Evolutionary conservation across 345 rosid genomes (phyloP).

Genomic region (Brassica carinata): DNA sequence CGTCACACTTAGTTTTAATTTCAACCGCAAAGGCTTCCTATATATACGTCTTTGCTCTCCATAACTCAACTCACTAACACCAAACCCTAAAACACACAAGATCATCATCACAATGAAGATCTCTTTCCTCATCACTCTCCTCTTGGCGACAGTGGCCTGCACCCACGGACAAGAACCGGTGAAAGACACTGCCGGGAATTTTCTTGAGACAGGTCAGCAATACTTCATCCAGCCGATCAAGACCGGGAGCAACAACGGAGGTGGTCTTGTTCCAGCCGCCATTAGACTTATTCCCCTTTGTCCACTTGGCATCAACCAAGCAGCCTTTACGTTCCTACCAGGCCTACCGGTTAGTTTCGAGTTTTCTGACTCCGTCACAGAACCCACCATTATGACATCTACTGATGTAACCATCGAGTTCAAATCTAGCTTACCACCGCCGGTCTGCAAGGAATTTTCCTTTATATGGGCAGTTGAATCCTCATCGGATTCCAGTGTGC

Average conservation of each 20-base stretch:
- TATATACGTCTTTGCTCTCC: constrained; percentile 11
- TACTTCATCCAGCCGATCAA: constrained; percentile 26
- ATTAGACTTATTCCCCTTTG: neutral
- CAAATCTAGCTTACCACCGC: neutral
- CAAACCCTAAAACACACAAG: neutral
- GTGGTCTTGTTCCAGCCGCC: constrained; percentile 29
- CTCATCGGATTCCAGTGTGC: neutral
- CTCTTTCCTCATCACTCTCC: constrained; percentile 15
- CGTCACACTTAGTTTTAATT: neutral
- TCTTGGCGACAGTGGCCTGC: constrained; percentile 16
- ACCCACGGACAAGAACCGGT: constrained; percentile 2
- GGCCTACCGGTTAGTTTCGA: constrained; percentile 17
- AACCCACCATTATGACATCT: neutral
- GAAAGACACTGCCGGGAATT: neutral
- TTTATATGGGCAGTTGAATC: constrained; percentile 1
- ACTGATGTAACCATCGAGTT: constrained; percentile 15
- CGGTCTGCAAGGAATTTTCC: constrained; percentile 7
- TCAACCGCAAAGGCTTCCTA: neutral
- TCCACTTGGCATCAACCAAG: constrained; percentile 23
- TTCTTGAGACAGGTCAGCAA: neutral
- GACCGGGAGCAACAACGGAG: neutral
- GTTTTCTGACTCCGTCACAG: neutral
- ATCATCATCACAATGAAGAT: neutral
- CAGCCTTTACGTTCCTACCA: neutral
- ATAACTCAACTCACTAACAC: constrained; percentile 6